phyloP scores from a whole-genome alignment of 2,329 filamentous ascomycete species.

The Fusarium sp. region DNA sequence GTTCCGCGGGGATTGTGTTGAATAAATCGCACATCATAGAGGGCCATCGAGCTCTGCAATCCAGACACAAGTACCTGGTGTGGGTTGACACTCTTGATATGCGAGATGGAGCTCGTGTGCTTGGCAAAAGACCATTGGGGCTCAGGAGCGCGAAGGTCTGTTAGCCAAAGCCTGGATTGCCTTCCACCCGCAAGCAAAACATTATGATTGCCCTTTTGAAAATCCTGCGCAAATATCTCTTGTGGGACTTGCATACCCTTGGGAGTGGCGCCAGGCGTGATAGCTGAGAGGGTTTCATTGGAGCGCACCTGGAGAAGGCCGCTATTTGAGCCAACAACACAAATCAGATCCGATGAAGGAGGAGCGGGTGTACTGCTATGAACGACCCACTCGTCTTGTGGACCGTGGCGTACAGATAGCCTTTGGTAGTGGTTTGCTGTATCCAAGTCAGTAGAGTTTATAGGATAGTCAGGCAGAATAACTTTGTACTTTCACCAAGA shows the following conservation, averaged over 20 bases:
- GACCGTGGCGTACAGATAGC: slow-evolving; percentile 49
- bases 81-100: slow-evolving; percentile 63
- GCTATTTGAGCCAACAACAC: slow-evolving; percentile 62
- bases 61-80: slow-evolving; percentile 68
- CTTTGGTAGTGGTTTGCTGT: slow-evolving; percentile 53
- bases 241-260: slow-evolving; percentile 42
- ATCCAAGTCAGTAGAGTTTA: neutral
- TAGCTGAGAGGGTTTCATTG: slow-evolving; percentile 53
- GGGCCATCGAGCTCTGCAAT: slow-evolving; percentile 61
- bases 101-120: slow-evolving; percentile 61
- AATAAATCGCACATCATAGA: slow-evolving; percentile 69
- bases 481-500: slow-evolving; percentile 53
- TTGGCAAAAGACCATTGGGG: slow-evolving; percentile 52
- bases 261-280: slow-evolving; percentile 47
- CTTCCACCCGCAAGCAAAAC: slow-evolving; percentile 67
- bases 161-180: slow-evolving; percentile 59
- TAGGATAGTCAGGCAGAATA: neutral
- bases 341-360: slow-evolving; percentile 56
- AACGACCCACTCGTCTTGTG: slow-evolving; percentile 52
- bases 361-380: slow-evolving; percentile 61
- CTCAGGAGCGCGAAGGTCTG: slow-evolving; percentile 60
- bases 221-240: slow-evolving; percentile 65
- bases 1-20: slow-evolving; percentile 40
- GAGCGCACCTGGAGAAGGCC: slow-evolving; percentile 60
- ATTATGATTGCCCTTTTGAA: slow-evolving; percentile 58